Evolutionary conservation across 805 yeast genomes (phyloP).

Genomic region (Nakazawaea sp.): DNA sequence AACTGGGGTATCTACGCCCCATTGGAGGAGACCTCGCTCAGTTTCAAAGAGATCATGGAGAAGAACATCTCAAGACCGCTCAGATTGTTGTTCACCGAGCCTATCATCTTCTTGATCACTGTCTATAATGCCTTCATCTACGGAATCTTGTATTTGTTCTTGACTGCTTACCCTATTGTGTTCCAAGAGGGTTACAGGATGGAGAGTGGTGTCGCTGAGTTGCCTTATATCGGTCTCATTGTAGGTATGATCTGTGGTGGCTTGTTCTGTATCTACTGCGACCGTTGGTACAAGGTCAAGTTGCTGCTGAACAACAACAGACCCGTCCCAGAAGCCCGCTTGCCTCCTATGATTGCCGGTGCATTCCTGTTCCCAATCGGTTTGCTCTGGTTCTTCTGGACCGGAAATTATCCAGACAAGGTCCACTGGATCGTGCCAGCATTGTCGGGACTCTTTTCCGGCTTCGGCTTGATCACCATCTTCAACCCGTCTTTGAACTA

Average conservation of each 20-base stretch:
- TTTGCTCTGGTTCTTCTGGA: conserved; percentile 82
- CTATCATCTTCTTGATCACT: conserved; percentile 65
- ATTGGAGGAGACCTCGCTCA: conserved; percentile 37
- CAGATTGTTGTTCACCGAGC: conserved; percentile 65
- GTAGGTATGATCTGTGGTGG: conserved; percentile 60
- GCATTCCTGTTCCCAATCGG: conserved; percentile 70
- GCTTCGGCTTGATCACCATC: conserved; percentile 45
- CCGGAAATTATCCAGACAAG: conserved; percentile 63
- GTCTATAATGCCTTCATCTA: conserved; percentile 68
- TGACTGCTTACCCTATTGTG: conserved; percentile 72
- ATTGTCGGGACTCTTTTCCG: conserved; percentile 24
- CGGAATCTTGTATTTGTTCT: conserved; percentile 73
- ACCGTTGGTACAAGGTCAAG: conserved; percentile 41
- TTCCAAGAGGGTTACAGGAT: conserved; percentile 58
- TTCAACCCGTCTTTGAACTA: conserved; percentile 58
- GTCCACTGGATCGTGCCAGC: conserved; percentile 57
- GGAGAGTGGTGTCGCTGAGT: conserved; percentile 55
- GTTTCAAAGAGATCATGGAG: conserved; percentile 50
- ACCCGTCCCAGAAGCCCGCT: conserved; percentile 73
- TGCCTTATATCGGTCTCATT: conserved; percentile 68
- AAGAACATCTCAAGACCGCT: conserved; percentile 64
- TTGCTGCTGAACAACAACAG: conserved; percentile 48
- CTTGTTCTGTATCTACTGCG: conserved; percentile 42
- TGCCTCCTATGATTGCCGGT: conserved; percentile 71
- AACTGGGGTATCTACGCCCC: conserved; percentile 29